phyloP scores from a whole-genome alignment of 805 yeast genomes.

The Saturnispora diversa region DNA sequence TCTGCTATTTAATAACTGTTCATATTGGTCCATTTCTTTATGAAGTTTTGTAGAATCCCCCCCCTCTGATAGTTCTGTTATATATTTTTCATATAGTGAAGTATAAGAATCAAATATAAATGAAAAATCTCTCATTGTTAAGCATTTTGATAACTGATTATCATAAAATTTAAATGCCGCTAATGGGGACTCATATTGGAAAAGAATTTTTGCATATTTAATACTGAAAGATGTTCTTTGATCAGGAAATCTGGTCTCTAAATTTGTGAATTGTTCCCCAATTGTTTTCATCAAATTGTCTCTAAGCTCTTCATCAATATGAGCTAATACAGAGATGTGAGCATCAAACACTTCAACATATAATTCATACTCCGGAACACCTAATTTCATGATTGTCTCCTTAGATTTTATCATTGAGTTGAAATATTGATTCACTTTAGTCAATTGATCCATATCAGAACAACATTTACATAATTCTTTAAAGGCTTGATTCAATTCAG shows the following conservation, averaged over 20 bases:
- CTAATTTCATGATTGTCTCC: no score
- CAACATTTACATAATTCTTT: slow-evolving; percentile 1
- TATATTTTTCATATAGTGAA: slow-evolving; percentile 43
- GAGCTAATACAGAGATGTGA: no score
- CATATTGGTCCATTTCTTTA: slow-evolving; percentile 40
- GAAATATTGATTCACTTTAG: slow-evolving; percentile 16
- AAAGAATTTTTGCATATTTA: slow-evolving; percentile 41
- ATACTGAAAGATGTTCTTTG: slow-evolving; percentile 45
- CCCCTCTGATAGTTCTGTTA: slow-evolving; percentile 16
- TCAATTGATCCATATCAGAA: neutral
- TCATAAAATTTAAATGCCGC: slow-evolving; percentile 39
- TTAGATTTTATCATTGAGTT: slow-evolving; percentile 24
- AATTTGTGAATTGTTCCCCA: slow-evolving; percentile 26
- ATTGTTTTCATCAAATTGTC: no score
- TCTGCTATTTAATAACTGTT: slow-evolving; percentile 48
- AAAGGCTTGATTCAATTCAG: slow-evolving; percentile 2
- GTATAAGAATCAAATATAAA: slow-evolving; percentile 53
- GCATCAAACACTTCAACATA: no score
- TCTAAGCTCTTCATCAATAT: no score
- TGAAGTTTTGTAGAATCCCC: slow-evolving; percentile 27
- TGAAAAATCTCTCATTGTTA: slow-evolving; percentile 55
- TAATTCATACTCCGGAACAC: no score
- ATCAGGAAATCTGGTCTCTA: slow-evolving; percentile 45
- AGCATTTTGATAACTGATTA: slow-evolving; percentile 38
- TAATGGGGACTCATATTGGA: slow-evolving; percentile 30